A percentile compares a stretch with the other conserved stretches of the same genome.
Conservation (phyloP, 345 rosid genomes). For the Brassica rapa region DNA sequence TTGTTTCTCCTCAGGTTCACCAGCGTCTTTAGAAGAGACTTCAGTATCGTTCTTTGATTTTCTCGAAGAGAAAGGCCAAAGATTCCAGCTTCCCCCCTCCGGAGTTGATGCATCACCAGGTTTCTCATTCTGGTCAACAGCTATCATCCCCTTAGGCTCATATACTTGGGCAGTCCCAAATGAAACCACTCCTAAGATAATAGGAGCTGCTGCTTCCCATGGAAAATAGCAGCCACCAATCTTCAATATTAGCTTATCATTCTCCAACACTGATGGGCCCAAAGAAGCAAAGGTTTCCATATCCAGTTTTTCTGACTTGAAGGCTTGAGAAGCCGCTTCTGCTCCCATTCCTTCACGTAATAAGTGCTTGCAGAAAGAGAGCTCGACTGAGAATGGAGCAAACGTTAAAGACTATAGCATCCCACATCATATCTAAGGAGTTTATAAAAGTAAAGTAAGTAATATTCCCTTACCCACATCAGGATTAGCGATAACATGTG, state of each 20-base stretch:
- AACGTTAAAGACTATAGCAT: background rate
- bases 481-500: constrained; percentile 46
- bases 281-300: constrained; percentile 49
- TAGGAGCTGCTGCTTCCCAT: constrained; percentile 63
- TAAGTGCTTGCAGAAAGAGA: constrained; percentile 69
- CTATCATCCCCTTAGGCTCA: constrained; percentile 63
- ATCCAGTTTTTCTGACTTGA: constrained; percentile 59
- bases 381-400: constrained; percentile 51
- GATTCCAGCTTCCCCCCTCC: constrained; percentile 69
- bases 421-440: constrained; percentile 5
- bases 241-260: constrained; percentile 61
- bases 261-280: constrained; percentile 53
- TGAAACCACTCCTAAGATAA: constrained; percentile 53
- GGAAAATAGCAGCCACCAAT: constrained; percentile 56
- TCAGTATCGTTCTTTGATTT: constrained; percentile 45
- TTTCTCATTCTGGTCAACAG: constrained; percentile 51
- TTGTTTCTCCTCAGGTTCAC: constrained; percentile 42
- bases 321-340: constrained; percentile 66
- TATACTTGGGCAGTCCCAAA: constrained; percentile 50
- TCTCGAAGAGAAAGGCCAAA: constrained; percentile 82
- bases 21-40: constrained; percentile 42
- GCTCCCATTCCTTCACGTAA: constrained; percentile 60
- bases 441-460: background rate
- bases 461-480: constrained; percentile 58
- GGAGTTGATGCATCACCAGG: constrained; percentile 46